Evolutionary conservation across 2,329 filamentous ascomycete species (phyloP).

Genomic region (Penicillium nordicum): DNA sequence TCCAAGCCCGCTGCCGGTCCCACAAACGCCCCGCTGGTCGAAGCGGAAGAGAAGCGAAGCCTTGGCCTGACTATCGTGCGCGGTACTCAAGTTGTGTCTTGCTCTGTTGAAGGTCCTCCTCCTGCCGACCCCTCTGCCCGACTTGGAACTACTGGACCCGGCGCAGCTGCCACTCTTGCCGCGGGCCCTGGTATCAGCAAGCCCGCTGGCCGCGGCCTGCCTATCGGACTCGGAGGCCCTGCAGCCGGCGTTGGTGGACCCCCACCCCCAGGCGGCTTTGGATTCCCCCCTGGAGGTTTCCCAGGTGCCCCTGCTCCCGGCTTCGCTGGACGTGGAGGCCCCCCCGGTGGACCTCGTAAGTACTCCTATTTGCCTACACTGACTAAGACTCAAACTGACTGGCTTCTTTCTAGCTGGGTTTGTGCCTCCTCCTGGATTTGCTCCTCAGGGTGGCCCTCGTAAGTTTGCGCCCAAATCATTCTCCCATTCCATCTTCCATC

Average conservation of each 20-base stretch:
- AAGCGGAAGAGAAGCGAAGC: constrained; percentile 96
- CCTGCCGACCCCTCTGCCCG: constrained; percentile 89
- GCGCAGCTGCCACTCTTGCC: constrained; percentile 65
- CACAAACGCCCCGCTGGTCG: constrained; percentile 63
- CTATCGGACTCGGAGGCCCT: constrained; percentile 81
- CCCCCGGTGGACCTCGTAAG: constrained; percentile 51
- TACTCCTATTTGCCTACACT: constrained; percentile 25
- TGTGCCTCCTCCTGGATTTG: constrained; percentile 48
- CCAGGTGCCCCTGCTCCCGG: constrained; percentile 51
- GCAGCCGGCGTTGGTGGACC: constrained; percentile 81
- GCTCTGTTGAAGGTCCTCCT: constrained; percentile 92
- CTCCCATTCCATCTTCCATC: constrained; percentile 6
- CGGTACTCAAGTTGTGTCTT: constrained; percentile 88
- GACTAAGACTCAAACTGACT: constrained; percentile 18
- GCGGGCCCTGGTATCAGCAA: constrained; percentile 86
- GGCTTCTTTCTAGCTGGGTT: constrained; percentile 41
- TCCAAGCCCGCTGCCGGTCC: constrained; percentile 63
- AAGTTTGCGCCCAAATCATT: constrained; percentile 29
- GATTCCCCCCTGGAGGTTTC: constrained; percentile 52
- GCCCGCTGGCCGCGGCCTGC: constrained; percentile 80
- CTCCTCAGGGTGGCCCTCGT: constrained; percentile 45
- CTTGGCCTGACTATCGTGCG: constrained; percentile 91
- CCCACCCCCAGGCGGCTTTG: constrained; percentile 60
- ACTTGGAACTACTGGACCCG: constrained; percentile 71
- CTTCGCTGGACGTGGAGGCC: constrained; percentile 52